Conservation (phyloP, 805 yeast genomes). For the Tetrapisispora arboricola region DNA sequence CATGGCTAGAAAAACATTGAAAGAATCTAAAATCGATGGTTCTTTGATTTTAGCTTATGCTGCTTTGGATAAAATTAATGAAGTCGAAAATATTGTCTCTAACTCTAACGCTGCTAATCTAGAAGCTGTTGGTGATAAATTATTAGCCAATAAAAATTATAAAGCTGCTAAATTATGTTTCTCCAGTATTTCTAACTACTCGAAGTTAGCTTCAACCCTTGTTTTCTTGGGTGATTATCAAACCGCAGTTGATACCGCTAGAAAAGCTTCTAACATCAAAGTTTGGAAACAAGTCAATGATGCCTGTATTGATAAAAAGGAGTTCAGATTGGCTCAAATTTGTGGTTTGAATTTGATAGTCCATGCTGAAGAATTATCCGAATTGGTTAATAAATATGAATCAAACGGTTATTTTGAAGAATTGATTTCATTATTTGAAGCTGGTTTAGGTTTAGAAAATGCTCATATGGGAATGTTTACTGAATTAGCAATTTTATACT, state of each 20-base stretch:
- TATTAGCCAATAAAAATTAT: constrained; percentile 71
- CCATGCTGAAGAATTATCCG: constrained; percentile 94
- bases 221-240: constrained; percentile 89
- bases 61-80: constrained; percentile 57
- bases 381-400: constrained; percentile 79
- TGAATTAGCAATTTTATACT: constrained; percentile 81
- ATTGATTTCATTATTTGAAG: constrained; percentile 84
- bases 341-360: constrained; percentile 96
- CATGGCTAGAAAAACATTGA: constrained; percentile 85
- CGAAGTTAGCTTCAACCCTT: constrained; percentile 92
- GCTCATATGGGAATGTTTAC: constrained; percentile 99
- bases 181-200: constrained; percentile 81
- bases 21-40: constrained; percentile 90
- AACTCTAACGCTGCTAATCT: constrained; percentile 89
- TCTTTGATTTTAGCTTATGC: constrained; percentile 86
- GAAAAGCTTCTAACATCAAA: constrained; percentile 86
- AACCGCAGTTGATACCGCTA: constrained; percentile 96
- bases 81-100: constrained; percentile 73
- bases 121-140: constrained; percentile 84
- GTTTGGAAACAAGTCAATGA: constrained; percentile 98
- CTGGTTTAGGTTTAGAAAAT: constrained; percentile 91
- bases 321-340: constrained; percentile 94
- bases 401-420: constrained; percentile 85
- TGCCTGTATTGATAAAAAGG: constrained; percentile 91
- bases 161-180: constrained; percentile 88